Percentiles rank a stretch among this genome's conserved stretches.
phyloP scores from a whole-genome alignment of 2,329 filamentous ascomycete species.

The Elsinoe batatas region DNA sequence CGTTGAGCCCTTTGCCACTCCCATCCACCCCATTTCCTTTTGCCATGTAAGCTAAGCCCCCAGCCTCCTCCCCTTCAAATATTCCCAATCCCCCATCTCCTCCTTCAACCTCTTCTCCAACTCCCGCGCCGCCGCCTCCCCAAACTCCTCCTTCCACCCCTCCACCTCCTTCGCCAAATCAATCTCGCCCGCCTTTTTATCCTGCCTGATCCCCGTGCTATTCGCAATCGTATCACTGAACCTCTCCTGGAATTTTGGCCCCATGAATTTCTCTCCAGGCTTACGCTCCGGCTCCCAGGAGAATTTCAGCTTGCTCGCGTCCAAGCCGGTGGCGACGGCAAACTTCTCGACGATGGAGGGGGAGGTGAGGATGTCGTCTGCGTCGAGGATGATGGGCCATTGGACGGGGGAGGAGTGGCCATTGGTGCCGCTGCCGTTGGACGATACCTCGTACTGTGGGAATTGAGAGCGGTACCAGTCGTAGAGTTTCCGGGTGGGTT shows the following conservation, averaged over 20 bases:
- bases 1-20: no score
- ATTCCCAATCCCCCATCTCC: conserved; percentile 7
- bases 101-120: conserved; percentile 10
- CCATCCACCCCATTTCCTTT: no score
- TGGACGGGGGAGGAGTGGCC: background rate
- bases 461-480: conserved; percentile 5
- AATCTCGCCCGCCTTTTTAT: conserved; percentile 4
- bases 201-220: conserved; percentile 6
- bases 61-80: conserved; percentile 4
- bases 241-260: conserved; percentile 8
- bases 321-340: background rate
- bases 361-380: background rate
- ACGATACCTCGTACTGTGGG: background rate
- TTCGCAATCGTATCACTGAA: conserved; percentile 9
- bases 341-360: conserved; percentile 1
- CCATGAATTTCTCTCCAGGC: conserved; percentile 2
- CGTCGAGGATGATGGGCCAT: conserved; percentile 5
- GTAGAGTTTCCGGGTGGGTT: conserved; percentile 1
- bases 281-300: conserved; percentile 6
- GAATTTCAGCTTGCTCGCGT: background rate
- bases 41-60: background rate
- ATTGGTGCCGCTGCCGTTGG: background rate
- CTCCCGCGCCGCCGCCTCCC: background rate
- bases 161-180: conserved; percentile 11
- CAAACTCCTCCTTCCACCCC: conserved; percentile 8